Conservation (phyloP, 23 red algal genomes). For the Porphyridium purpureum region DNA sequence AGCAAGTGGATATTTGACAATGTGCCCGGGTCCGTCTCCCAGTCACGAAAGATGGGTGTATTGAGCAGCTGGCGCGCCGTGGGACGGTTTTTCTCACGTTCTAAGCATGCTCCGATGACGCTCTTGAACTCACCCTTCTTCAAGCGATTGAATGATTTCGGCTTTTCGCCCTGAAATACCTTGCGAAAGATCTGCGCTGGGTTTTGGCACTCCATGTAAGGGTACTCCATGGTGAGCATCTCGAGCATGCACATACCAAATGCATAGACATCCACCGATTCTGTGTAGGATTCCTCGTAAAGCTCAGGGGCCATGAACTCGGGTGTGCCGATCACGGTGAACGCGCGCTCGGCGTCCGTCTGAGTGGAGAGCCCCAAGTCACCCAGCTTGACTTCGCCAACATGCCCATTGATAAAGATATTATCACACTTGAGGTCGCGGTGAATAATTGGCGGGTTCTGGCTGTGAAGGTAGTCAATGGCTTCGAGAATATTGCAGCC, state of each 20-base stretch:
- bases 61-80: constrained; percentile 53
- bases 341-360: constrained; percentile 18
- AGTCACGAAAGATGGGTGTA: constrained; percentile 72
- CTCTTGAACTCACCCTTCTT: constrained; percentile 58
- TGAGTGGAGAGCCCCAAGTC: constrained; percentile 77
- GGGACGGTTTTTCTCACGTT: constrained; percentile 57
- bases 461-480: constrained; percentile 79
- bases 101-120: constrained; percentile 67
- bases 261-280: constrained; percentile 96
- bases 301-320: constrained; percentile 99
- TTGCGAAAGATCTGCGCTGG: constrained; percentile 94
- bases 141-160: constrained; percentile 39
- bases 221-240: constrained; percentile 97
- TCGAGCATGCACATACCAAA: constrained; percentile 99
- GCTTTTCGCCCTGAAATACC: constrained; percentile 72
- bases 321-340: constrained; percentile 85
- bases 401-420: constrained; percentile 97
- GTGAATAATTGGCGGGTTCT: constrained; percentile 89
- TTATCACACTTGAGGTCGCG: constrained; percentile 98
- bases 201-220: constrained; percentile 88
- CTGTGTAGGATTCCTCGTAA: constrained; percentile 95
- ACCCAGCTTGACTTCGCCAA: constrained; percentile 92
- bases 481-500: constrained; percentile 88
- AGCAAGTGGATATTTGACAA: constrained; percentile 55
- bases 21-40: constrained; percentile 67